Percentiles rank a stretch among this genome's conserved stretches.
These are phyloP conservation scores for Pterocarpus santalinus DNA, from an alignment of 306 rosid species.

Conservation along the genomic window DNA sequence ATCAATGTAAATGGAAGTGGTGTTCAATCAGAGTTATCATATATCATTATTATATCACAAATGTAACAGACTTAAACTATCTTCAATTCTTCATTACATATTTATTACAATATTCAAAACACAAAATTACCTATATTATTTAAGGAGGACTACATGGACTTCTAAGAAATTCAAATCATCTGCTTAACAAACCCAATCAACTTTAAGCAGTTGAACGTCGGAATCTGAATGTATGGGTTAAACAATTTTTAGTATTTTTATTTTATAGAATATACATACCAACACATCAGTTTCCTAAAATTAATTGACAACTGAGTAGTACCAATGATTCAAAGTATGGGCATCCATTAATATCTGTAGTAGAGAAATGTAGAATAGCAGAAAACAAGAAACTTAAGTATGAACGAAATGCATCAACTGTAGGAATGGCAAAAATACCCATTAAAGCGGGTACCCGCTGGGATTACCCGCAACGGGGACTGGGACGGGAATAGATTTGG, in stretches of 20 bases:
- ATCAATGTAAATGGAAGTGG: constrained; percentile 11
- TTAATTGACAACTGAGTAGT: constrained; percentile 1
- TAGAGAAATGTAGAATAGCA: background rate
- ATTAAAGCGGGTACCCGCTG: too few species aligned
- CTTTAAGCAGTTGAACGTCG: background rate
- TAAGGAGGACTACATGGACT: too few species aligned
- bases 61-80: background rate
- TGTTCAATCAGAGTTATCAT: constrained; percentile 11
- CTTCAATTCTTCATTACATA: too few species aligned
- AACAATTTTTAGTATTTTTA: background rate
- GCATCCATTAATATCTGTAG: background rate
- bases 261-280: background rate
- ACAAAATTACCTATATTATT: too few species aligned
- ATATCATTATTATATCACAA: background rate
- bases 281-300: background rate
- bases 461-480: too few species aligned
- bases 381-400: background rate
- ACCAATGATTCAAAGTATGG: background rate
- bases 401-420: constrained; percentile 6
- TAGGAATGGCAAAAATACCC: too few species aligned
- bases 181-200: constrained; percentile 6
- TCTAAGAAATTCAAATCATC: background rate
- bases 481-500: too few species aligned
- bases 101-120: too few species aligned
- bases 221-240: background rate